phyloP scores from a whole-genome alignment of 1,284 basidiomycete genomes.

The Peniophora sp. region DNA sequence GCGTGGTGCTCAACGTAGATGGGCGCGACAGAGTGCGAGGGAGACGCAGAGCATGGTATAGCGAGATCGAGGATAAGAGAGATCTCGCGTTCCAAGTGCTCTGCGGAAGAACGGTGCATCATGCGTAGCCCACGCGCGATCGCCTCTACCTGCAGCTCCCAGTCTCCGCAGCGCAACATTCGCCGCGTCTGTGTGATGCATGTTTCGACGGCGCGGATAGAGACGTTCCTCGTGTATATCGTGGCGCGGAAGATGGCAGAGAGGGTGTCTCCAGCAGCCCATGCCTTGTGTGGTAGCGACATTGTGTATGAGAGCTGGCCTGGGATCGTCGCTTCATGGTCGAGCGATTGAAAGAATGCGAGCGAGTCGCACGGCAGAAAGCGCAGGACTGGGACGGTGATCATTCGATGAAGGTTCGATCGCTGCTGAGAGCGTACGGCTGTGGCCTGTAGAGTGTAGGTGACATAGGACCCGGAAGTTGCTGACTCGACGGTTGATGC shows the following conservation, averaged over 20 bases:
- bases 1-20: conserved; percentile 60
- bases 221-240: conserved; percentile 70
- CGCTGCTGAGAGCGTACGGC: not conserved
- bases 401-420: conserved; percentile 46
- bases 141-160: not conserved
- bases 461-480: conserved; percentile 23
- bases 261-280: conserved; percentile 72
- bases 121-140: not conserved
- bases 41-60: conserved; percentile 37
- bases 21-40: conserved; percentile 52
- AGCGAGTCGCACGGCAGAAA: conserved; percentile 68
- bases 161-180: not conserved
- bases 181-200: not conserved
- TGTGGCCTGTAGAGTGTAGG: not conserved
- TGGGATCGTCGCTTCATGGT: conserved; percentile 85
- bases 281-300: conserved; percentile 72
- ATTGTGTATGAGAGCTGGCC: conserved; percentile 80
- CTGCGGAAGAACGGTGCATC: not conserved
- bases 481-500: conserved; percentile 47
- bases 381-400: conserved; percentile 54
- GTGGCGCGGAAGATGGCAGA: conserved; percentile 72
- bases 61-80: conserved; percentile 27
- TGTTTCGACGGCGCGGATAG: conserved; percentile 34
- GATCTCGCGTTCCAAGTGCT: not conserved
- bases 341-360: conserved; percentile 83